These are phyloP conservation scores for Vanderwaltozyma tropicalis DNA, from an alignment of 805 yeast genomes.

Conservation along the genomic window DNA sequence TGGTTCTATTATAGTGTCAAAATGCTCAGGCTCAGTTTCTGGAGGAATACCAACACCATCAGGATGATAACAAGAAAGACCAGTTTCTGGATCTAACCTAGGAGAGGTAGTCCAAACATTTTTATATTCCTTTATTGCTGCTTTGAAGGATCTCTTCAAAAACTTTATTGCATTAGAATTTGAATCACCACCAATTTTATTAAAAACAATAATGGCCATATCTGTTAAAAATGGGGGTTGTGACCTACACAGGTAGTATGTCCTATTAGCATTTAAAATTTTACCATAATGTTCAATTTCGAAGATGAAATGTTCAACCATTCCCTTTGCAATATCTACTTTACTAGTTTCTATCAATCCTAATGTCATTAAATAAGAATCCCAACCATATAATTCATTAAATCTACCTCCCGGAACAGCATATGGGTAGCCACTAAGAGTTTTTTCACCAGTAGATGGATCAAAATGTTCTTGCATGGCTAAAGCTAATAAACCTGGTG, in stretches of 20 bases:
- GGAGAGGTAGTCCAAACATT: constrained; percentile 73
- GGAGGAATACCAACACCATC: constrained; percentile 92
- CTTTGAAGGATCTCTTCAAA: constrained; percentile 50
- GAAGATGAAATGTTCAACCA: constrained; percentile 85
- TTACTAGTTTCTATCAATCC: constrained; percentile 65
- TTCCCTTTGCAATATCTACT: constrained; percentile 67
- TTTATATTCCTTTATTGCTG: constrained; percentile 80
- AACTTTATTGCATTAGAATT: constrained; percentile 47
- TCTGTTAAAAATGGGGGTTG: constrained; percentile 97
- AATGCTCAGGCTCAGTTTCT: constrained; percentile 88
- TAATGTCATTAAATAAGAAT: constrained; percentile 81
- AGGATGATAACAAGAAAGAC: constrained; percentile 84
- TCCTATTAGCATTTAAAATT: constrained; percentile 86
- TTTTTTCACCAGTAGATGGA: constrained; percentile 40
- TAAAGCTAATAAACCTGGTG: constrained; percentile 79
- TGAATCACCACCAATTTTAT: constrained; percentile 42
- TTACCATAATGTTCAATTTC: constrained; percentile 88
- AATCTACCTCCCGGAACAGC: constrained; percentile 97
- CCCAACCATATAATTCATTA: constrained; percentile 97
- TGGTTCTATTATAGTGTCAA: constrained; percentile 57
- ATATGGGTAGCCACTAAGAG: constrained; percentile 64
- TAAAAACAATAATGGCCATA: constrained; percentile 65
- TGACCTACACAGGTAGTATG: constrained; percentile 81
- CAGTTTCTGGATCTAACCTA: constrained; percentile 60
- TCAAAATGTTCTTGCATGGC: constrained; percentile 51